phyloP scores from a whole-genome alignment of 108 stramenopile species.

The Tribonema minus region DNA sequence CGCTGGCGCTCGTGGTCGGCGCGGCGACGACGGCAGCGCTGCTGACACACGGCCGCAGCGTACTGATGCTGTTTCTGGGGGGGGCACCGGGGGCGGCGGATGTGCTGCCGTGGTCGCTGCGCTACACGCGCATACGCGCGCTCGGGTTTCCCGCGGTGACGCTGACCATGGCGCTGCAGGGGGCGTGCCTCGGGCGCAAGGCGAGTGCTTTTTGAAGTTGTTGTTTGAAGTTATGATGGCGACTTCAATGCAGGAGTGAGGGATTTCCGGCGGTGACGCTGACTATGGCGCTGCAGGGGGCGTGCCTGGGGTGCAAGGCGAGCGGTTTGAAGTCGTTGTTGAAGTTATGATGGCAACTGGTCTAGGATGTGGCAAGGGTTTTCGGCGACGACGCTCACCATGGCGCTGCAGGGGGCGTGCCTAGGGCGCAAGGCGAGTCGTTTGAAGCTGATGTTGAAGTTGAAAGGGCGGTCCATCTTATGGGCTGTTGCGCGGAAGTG shows the following conservation, averaged over 20 bases:
- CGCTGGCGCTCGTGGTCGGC: conserved; percentile 43
- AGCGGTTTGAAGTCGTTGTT: too few species aligned
- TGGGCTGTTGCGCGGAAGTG: too few species aligned
- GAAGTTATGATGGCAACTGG: too few species aligned
- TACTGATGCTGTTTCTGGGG: conserved; percentile 47
- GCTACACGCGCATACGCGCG: conserved; percentile 56
- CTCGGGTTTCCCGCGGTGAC: conserved; percentile 57
- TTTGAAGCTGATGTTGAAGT: too few species aligned
- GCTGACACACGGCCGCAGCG: conserved; percentile 13
- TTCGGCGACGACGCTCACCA: too few species aligned
- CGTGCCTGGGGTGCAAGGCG: too few species aligned
- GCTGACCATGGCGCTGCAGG: conserved; percentile 55
- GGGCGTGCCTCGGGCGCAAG: conserved; percentile 49
- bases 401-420: too few species aligned
- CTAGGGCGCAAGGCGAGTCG: too few species aligned
- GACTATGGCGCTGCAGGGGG: too few species aligned
- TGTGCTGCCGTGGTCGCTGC: conserved; percentile 35
- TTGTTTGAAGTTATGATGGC: not conserved
- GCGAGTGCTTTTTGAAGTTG: not conserved
- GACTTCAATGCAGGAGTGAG: not conserved
- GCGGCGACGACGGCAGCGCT: conserved; percentile 10
- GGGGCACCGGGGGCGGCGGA: conserved; percentile 27
- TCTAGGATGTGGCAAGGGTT: too few species aligned
- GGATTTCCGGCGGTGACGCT: too few species aligned
- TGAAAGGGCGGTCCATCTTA: too few species aligned